Evolutionary conservation across 2,329 filamentous ascomycete genomes (phyloP), one percentile per base, ranked within the genome.

Genomic region (Colletotrichum karsti): DNA sequence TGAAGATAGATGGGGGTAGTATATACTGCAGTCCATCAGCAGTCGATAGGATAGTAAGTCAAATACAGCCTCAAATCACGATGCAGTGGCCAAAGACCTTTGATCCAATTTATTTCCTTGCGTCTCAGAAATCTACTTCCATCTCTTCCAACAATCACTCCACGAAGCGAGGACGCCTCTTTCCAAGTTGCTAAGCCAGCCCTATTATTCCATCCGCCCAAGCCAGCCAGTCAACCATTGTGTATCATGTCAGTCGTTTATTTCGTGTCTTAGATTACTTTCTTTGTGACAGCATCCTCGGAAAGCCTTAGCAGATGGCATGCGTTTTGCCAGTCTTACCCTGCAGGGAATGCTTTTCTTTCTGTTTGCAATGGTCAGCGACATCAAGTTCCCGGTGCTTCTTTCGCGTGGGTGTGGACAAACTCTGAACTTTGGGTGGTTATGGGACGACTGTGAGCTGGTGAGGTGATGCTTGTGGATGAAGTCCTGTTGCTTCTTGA

Each of bases 241-340:
- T n/a, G 24, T 39, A 44, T 68, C 60, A 46, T 65, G 61, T 68
- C 28, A 65, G 8, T 65, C 60, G 33, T 68, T 42, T 8, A 42
- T 28, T 24, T 59, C 53, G 18, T 68, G 53, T 44, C 53, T 20
- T 18, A 55, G 41, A 12, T 33, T 18, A 35, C 56, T 61, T 37
- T 54, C 24, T 50, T 65, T 64, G 4, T 41, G 61, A 59, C 30
- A 59, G 24, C 53, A 65, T 6, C 37, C 24, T 2, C n/a, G 15
- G 5, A 54, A 54, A 5, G 53, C n/a, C 12, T 58, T 88, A 97
- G 81, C 95, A 98, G 67, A 97, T 85, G 41, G 89, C 91, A 79
- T 97, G 95, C 2, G 94, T 95, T 88, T 98, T 98, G 62, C 94
- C 95, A 65, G 89, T 88, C 88, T 96, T 95, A 15, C 93, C 95